Conservation (phyloP, 2,329 filamentous ascomycete genomes). For the Juglanconis sp. region DNA sequence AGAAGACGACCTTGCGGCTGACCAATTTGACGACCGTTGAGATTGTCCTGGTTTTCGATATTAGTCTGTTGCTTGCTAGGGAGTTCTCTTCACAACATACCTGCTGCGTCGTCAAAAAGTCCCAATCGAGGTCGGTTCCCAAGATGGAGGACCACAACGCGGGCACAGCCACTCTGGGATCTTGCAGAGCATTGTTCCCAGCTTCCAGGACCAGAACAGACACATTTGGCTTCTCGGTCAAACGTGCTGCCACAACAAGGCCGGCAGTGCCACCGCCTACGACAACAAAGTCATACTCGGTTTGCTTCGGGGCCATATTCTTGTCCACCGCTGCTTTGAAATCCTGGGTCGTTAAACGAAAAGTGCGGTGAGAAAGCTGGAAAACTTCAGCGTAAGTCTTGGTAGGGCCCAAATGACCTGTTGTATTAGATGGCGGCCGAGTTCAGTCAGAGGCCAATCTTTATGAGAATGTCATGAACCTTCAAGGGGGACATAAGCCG, state of each 20-base stretch:
- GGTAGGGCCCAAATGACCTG: too few relatives aligned
- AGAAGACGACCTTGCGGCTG: constrained; percentile 7
- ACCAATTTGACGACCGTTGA: background rate
- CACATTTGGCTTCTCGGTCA: background rate
- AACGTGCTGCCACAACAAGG: background rate
- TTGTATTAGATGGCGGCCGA: too few relatives aligned
- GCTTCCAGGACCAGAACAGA: constrained; percentile 2
- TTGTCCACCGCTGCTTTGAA: too few relatives aligned
- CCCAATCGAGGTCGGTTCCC: constrained; percentile 3
- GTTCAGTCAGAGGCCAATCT: too few relatives aligned
- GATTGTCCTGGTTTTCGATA: background rate
- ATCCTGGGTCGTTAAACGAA: too few relatives aligned
- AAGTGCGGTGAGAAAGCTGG: too few relatives aligned
- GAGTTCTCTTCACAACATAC: background rate
- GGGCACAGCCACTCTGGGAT: background rate
- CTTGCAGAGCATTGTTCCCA: background rate
- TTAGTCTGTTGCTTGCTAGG: background rate
- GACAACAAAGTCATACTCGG: background rate
- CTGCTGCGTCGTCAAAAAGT: background rate
- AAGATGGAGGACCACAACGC: constrained; percentile 1
- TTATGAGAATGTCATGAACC: too few relatives aligned
- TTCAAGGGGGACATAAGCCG: too few relatives aligned
- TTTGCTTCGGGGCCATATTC: background rate
- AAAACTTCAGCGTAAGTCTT: too few relatives aligned
- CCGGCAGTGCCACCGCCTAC: constrained; percentile 2